Evolutionary conservation across 805 yeast genomes (phyloP).

Genomic region (Zygosaccharomyces kombuchaensis): DNA sequence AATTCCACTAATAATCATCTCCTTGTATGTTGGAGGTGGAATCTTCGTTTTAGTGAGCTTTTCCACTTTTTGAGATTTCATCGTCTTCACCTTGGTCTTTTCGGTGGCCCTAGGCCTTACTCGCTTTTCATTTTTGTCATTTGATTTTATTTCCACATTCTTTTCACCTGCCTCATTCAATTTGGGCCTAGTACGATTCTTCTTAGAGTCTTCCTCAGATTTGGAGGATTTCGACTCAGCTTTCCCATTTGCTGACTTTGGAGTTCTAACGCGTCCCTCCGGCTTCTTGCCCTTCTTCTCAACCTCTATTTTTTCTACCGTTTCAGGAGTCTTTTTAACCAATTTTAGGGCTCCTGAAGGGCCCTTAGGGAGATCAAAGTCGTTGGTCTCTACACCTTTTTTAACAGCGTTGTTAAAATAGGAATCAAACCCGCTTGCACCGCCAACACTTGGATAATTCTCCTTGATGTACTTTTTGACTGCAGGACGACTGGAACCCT

Average conservation of each 20-base stretch:
- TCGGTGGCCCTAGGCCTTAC: not conserved
- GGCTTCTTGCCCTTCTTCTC: slow-evolving; percentile 13
- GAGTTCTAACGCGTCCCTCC: not conserved
- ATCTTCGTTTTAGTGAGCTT: slow-evolving; percentile 7
- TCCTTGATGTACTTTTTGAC: slow-evolving; percentile 72
- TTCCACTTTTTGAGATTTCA: slow-evolving; percentile 1
- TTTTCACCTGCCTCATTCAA: not conserved
- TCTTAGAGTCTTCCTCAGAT: not conserved
- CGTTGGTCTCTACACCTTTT: slow-evolving; percentile 74
- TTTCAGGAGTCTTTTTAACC: slow-evolving; percentile 18
- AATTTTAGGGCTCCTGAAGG: slow-evolving; percentile 82
- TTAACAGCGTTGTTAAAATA: slow-evolving; percentile 74
- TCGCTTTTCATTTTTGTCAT: not conserved
- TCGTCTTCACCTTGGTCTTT: not conserved
- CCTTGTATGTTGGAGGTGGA: slow-evolving; percentile 23
- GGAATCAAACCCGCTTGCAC: slow-evolving; percentile 64
- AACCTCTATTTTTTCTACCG: slow-evolving; percentile 18
- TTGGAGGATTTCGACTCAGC: not conserved
- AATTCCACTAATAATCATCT: slow-evolving; percentile 52
- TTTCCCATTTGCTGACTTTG: not conserved
- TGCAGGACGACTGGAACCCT: slow-evolving; percentile 82
- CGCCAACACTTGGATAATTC: slow-evolving; percentile 48
- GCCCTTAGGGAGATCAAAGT: slow-evolving; percentile 80
- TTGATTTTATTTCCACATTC: not conserved
- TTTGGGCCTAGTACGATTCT: not conserved